Conservation (phyloP, 2,329 filamentous ascomycete species). For the Phymatotrichopsis omnivora region DNA sequence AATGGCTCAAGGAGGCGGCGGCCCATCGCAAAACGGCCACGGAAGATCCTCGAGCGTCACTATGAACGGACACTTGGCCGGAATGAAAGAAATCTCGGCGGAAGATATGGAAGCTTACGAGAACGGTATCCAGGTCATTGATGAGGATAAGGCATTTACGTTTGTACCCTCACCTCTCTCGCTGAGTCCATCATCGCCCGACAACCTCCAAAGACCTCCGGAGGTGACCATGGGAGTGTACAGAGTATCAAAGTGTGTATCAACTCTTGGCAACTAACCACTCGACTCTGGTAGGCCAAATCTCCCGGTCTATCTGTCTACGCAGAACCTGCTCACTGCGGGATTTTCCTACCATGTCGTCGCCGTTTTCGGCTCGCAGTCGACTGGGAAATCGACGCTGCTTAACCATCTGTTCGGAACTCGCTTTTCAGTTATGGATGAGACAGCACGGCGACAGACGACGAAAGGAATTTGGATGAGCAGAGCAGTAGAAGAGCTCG, state of each 20-base stretch:
- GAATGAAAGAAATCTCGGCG: slow-evolving; percentile 33
- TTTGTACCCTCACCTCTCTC: slow-evolving; percentile 40
- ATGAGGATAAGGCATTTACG: slow-evolving; percentile 97
- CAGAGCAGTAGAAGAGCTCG: slow-evolving; percentile 64
- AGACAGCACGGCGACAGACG: slow-evolving; percentile 85
- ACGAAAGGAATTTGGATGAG: slow-evolving; percentile 99
- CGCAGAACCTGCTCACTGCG: slow-evolving; percentile 69
- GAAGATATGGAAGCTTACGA: slow-evolving; percentile 61
- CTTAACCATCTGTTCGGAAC: slow-evolving; percentile 94
- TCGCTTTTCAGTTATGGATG: slow-evolving; percentile 94
- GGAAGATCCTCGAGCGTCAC: slow-evolving; percentile 4
- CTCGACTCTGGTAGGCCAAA: slow-evolving; percentile 57
- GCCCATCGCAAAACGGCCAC: slow-evolving; percentile 10
- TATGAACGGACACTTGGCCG: slow-evolving; percentile 16
- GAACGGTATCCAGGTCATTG: slow-evolving; percentile 93
- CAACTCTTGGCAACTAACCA: too few relatives aligned
- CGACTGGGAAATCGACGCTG: slow-evolving; percentile 93
- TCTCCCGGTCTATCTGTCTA: slow-evolving; percentile 69
- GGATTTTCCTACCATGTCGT: slow-evolving; percentile 99
- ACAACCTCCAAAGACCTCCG: too few relatives aligned
- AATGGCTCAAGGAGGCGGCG: slow-evolving; percentile 23
- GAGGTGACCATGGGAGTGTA: too few relatives aligned
- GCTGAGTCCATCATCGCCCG: too few relatives aligned
- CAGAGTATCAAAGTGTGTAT: too few relatives aligned
- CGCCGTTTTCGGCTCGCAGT: slow-evolving; percentile 97